These are phyloP conservation scores for Saccharomycopsis synnaedendra DNA, from an alignment of 805 yeast genomes.

Conservation along the genomic window DNA sequence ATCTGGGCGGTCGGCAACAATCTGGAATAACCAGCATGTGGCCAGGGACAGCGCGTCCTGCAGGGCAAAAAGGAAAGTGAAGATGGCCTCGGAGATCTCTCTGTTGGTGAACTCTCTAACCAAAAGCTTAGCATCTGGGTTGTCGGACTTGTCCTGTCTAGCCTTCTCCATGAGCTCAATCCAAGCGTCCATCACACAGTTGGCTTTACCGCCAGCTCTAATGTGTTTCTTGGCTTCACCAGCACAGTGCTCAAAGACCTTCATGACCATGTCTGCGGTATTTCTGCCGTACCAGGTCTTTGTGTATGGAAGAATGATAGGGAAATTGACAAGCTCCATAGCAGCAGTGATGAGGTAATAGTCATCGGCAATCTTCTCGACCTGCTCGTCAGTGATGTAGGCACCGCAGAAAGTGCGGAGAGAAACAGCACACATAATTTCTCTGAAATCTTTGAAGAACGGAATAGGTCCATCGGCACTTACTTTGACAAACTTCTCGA, in stretches of 20 bases:
- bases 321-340: conserved; percentile 93
- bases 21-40: conserved; percentile 97
- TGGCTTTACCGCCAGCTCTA: conserved; percentile 63
- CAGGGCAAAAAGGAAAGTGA: conserved; percentile 93
- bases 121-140: conserved; percentile 42
- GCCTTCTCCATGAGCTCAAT: conserved; percentile 69
- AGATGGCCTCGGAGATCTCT: conserved; percentile 93
- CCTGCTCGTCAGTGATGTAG: conserved; percentile 86
- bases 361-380: conserved; percentile 81
- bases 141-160: conserved; percentile 31
- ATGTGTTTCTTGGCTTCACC: conserved; percentile 75
- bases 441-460: conserved; percentile 91
- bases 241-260: conserved; percentile 81
- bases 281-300: conserved; percentile 96
- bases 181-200: conserved; percentile 96
- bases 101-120: conserved; percentile 78
- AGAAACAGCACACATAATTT: conserved; percentile 89
- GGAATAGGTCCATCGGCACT: conserved; percentile 57
- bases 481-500: conserved; percentile 48
- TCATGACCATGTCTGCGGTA: conserved; percentile 91
- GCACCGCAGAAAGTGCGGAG: conserved; percentile 92
- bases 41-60: conserved; percentile 97
- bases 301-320: conserved; percentile 89
- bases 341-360: conserved; percentile 92
- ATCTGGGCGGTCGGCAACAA: conserved; percentile 92